Percentiles rank a stretch among this genome's conserved stretches.
These are phyloP conservation scores for Neopestalotiopsis sp. DNA, from an alignment of 2,329 filamentous ascomycete genomes.

Conservation along the genomic window DNA sequence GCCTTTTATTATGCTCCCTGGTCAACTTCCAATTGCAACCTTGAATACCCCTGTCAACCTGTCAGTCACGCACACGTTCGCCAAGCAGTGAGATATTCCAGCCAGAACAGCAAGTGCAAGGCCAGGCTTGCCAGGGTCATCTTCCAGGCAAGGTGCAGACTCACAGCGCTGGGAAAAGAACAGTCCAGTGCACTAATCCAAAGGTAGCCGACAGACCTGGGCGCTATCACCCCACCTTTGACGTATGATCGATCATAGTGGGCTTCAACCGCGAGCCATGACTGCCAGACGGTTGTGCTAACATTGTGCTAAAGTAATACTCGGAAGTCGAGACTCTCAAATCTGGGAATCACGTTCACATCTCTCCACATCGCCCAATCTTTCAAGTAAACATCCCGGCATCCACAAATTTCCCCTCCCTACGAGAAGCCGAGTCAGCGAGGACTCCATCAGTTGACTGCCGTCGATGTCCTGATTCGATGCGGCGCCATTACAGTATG, in stretches of 20 bases:
- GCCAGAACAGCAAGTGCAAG: background rate
- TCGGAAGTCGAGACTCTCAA: background rate
- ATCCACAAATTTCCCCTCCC: background rate
- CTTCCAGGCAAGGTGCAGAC: background rate
- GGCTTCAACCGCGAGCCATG: background rate
- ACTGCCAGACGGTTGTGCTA: background rate
- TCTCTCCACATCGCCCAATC: conserved; percentile 10
- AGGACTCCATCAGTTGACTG: background rate
- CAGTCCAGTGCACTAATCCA: background rate
- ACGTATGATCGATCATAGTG: conserved; percentile 2
- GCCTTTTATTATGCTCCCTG: background rate
- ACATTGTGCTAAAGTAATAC: no score
- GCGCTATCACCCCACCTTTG: conserved; percentile 3
- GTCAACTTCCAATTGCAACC: background rate
- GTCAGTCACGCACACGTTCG: background rate
- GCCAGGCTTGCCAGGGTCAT: background rate
- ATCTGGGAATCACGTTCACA: background rate
- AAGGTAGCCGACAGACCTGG: background rate
- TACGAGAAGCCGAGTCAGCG: background rate
- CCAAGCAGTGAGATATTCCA: no score
- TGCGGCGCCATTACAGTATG: background rate
- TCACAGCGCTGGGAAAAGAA: background rate
- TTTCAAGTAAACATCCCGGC: background rate
- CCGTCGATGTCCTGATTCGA: conserved; percentile 6
- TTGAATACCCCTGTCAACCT: conserved; percentile 1